phyloP scores from a whole-genome alignment of 1,284 basidiomycete genomes.

The Sporisorium reilianum region DNA sequence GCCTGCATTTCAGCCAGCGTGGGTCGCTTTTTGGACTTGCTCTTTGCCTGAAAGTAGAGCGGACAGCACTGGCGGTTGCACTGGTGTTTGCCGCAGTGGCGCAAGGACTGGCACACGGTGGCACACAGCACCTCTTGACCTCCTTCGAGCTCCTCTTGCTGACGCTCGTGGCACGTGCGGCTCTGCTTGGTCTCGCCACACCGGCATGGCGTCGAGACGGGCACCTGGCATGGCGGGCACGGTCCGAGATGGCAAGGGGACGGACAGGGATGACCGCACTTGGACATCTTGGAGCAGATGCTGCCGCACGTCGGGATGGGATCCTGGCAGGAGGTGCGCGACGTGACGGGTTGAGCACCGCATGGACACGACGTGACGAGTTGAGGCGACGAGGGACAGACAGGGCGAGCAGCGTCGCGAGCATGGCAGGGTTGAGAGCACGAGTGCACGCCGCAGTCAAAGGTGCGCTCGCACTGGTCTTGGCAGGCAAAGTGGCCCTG shows the following conservation, averaged over 20 bases:
- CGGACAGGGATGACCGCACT: conserved; percentile 61
- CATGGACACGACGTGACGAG: conserved; percentile 62
- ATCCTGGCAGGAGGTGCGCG: conserved; percentile 56
- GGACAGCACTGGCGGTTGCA: conserved; percentile 65
- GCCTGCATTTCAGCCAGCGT: conserved; percentile 53
- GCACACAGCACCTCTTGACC: conserved; percentile 58
- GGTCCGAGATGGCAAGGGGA: conserved; percentile 58
- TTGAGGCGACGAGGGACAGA: conserved; percentile 59
- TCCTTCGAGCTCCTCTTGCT: conserved; percentile 46
- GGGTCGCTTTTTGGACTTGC: conserved; percentile 51
- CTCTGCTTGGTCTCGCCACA: conserved; percentile 65
- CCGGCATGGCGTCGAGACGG: conserved; percentile 64
- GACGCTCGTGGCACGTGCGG: conserved; percentile 49
- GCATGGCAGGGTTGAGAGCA: conserved; percentile 62
- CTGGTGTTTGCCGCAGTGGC: conserved; percentile 62
- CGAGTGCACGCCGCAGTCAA: conserved; percentile 61
- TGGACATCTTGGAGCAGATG: conserved; percentile 49
- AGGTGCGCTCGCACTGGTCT: conserved; percentile 50
- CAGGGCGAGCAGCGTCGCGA: conserved; percentile 22
- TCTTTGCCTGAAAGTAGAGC: conserved; percentile 62
- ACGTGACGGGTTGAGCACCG: conserved; percentile 49
- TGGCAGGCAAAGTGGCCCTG: conserved; percentile 55
- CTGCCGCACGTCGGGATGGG: conserved; percentile 60
- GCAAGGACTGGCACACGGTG: conserved; percentile 58
- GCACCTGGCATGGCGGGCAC: conserved; percentile 62